These are phyloP conservation scores for Neofusicoccum sp. DNA, from an alignment of 2,329 filamentous ascomycete species.

Conservation along the genomic window DNA sequence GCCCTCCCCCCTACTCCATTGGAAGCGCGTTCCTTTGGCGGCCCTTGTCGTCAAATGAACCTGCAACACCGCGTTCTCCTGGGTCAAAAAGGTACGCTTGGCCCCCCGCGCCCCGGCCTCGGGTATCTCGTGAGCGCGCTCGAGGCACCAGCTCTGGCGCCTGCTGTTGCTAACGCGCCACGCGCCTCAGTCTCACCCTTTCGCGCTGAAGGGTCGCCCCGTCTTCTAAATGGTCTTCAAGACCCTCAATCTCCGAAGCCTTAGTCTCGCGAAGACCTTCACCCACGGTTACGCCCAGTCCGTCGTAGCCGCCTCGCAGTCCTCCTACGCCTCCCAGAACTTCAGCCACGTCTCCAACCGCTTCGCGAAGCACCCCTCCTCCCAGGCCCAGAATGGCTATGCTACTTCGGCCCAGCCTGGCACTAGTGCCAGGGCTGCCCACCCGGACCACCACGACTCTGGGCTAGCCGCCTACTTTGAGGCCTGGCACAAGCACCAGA, in stretches of 20 bases:
- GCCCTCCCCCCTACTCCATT: constrained; percentile 20
- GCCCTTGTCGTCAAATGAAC: constrained; percentile 95
- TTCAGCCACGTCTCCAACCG: constrained; percentile 43
- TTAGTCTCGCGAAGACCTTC: constrained; percentile 94
- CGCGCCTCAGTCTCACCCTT: constrained; percentile 45
- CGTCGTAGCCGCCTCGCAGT: constrained; percentile 91
- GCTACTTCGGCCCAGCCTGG: constrained; percentile 48
- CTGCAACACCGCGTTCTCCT: constrained; percentile 69
- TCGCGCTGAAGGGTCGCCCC: constrained; percentile 59
- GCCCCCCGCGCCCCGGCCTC: not conserved
- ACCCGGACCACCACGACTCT: constrained; percentile 38
- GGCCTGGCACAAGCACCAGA: constrained; percentile 78
- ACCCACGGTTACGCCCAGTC: constrained; percentile 98
- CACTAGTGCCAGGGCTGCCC: constrained; percentile 32
- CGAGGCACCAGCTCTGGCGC: not conserved
- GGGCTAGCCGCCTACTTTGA: constrained; percentile 89
- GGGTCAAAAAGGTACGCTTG: constrained; percentile 60
- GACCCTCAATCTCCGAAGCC: constrained; percentile 84
- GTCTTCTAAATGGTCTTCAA: constrained; percentile 84
- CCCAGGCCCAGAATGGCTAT: constrained; percentile 77
- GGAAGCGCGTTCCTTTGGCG: constrained; percentile 86
- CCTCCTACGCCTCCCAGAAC: constrained; percentile 68
- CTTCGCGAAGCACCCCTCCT: constrained; percentile 49
- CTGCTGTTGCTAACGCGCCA: constrained; percentile 14
- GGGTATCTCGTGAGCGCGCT: constrained; percentile 1